These are phyloP conservation scores for Carex parvula DNA, from an alignment of 176 grass and related monocot species.

Conservation along the genomic window DNA sequence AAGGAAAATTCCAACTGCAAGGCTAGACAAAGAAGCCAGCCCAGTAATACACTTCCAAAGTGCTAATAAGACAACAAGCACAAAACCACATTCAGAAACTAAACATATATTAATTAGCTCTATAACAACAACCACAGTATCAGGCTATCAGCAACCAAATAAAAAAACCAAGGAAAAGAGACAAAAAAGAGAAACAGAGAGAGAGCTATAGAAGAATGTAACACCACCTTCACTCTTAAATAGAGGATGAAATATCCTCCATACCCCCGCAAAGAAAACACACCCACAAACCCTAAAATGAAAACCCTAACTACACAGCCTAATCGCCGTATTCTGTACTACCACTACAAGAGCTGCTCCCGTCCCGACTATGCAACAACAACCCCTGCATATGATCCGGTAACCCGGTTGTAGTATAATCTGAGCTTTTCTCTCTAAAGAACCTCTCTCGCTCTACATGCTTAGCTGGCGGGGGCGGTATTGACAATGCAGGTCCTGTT, in stretches of 20 bases:
- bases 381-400: slow-evolving; percentile 53
- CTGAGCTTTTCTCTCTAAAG: slow-evolving; percentile 65
- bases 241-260: slow-evolving; percentile 16
- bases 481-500: slow-evolving; percentile 23
- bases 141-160: background rate
- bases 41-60: background rate
- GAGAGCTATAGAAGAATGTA: slow-evolving; percentile 8
- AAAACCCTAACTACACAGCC: background rate
- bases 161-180: background rate
- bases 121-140: background rate
- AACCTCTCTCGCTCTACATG: slow-evolving; percentile 70
- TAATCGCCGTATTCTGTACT: slow-evolving; percentile 89
- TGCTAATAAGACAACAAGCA: background rate
- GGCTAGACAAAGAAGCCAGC: background rate
- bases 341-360: slow-evolving; percentile 67
- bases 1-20: background rate
- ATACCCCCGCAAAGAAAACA: background rate
- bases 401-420: slow-evolving; percentile 29
- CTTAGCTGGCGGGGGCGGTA: slow-evolving; percentile 68
- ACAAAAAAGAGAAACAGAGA: background rate
- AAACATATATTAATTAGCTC: slow-evolving; percentile 3
- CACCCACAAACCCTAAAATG: slow-evolving; percentile 1
- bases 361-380: slow-evolving; percentile 48
- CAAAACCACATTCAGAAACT: background rate
- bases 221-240: background rate